Percentiles rank a stretch among this genome's conserved stretches.
Evolutionary conservation across 2,329 filamentous ascomycete genomes (phyloP).

Genomic region (Phyllosticta paracitricarpa): DNA sequence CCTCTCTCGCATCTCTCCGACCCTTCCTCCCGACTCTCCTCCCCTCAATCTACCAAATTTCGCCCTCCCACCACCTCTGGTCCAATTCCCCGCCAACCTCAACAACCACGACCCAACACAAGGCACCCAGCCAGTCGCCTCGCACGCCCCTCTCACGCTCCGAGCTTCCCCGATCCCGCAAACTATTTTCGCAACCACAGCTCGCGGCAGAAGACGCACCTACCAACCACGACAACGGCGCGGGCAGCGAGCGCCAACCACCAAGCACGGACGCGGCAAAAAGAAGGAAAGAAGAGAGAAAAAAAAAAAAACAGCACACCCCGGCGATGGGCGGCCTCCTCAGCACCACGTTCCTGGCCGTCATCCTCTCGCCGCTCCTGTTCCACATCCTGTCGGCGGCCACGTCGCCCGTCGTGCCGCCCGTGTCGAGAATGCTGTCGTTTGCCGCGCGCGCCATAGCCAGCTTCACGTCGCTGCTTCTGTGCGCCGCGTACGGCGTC

Average conservation of each 20-base stretch:
- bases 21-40: neutral
- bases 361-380: slow-evolving; percentile 6
- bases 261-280: neutral
- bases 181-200: neutral
- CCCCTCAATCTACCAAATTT: neutral
- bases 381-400: neutral
- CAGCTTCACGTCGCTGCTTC: slow-evolving; percentile 29
- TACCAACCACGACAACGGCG: neutral
- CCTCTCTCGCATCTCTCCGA: neutral
- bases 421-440: slow-evolving; percentile 20
- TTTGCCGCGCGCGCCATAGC: slow-evolving; percentile 57
- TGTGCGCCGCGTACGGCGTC: slow-evolving; percentile 60
- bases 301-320: neutral
- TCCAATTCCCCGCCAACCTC: neutral
- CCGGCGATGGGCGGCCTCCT: slow-evolving; percentile 5
- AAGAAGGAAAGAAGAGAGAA: neutral
- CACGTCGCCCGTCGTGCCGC: neutral
- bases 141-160: neutral
- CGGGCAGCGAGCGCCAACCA: neutral
- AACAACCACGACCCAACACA: neutral
- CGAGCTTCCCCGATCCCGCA: neutral
- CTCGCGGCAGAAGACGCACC: neutral
- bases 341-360: neutral
- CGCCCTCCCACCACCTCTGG: neutral
- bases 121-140: neutral